Evolutionary conservation across 805 yeast genomes (phyloP).

Genomic region (Kodamaea laetipori): DNA sequence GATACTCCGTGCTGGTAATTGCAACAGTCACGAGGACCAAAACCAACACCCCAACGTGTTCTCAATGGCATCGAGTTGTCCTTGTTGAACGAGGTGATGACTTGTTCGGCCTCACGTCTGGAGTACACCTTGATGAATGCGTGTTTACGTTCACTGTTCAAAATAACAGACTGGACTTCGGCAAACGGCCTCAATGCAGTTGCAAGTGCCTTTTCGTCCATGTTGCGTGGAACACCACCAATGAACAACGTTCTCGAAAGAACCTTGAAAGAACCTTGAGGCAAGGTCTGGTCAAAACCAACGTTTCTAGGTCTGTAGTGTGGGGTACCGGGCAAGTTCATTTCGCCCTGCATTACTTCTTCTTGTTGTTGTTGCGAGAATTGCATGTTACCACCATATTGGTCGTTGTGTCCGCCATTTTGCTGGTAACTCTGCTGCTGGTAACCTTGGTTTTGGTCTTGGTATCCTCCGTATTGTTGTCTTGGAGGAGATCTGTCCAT

Average conservation of each 20-base stretch:
- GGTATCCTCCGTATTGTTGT: slow-evolving; percentile 9
- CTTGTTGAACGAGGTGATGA: slow-evolving; percentile 69
- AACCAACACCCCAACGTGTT: slow-evolving; percentile 98
- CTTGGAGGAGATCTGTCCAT: slow-evolving; percentile 36
- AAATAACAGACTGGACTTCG: slow-evolving; percentile 86
- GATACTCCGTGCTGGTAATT: slow-evolving; percentile 91
- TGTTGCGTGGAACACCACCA: slow-evolving; percentile 86
- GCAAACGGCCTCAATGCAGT: slow-evolving; percentile 79
- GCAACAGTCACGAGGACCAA: slow-evolving; percentile 98
- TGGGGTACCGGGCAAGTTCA: slow-evolving; percentile 68
- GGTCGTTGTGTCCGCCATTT: slow-evolving; percentile 3
- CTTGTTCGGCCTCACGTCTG: slow-evolving; percentile 86
- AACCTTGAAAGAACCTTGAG: slow-evolving; percentile 79
- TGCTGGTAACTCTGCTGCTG: slow-evolving; percentile 15
- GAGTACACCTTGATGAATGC: slow-evolving; percentile 95
- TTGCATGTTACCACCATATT: slow-evolving; percentile 3
- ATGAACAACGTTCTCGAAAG: slow-evolving; percentile 87
- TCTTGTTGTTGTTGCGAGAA: slow-evolving; percentile 19
- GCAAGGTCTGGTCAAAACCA: slow-evolving; percentile 67
- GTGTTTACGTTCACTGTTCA: slow-evolving; percentile 87
- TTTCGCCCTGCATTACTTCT: slow-evolving; percentile 50
- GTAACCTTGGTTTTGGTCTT: slow-evolving; percentile 15
- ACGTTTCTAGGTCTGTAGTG: slow-evolving; percentile 78
- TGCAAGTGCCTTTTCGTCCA: slow-evolving; percentile 74
- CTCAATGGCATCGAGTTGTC: slow-evolving; percentile 67